Evolutionary conservation across 2,329 filamentous ascomycete species (phyloP), one percentile per base, ranked within the genome.

Genomic region (Xylariaceae sp.): DNA sequence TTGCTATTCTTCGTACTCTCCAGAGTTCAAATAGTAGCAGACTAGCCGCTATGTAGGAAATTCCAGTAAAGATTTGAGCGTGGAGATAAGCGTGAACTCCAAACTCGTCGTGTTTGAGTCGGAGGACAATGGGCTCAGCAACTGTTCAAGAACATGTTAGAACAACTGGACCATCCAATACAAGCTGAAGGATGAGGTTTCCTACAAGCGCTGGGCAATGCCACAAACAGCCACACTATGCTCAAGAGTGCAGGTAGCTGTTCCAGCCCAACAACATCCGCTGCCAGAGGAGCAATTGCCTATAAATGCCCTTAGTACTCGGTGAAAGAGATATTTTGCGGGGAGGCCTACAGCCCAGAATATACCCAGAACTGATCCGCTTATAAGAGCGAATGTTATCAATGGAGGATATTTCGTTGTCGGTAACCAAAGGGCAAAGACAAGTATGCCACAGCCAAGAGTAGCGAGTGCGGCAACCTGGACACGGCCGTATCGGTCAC

Each of bases 191-290:
- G 21, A 24, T 24, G 11, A 7, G 6, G 7, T 24, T 6, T 24
- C 24, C 23, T 39, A 39, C 36, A 39, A 16, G 24, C 23, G 12
- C 36, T 29, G 6, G 36, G 36, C 5, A 39, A n/a, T 26, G 29
- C 36, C 13, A 34, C 16, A 6, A 31, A 39, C 5, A 34, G 24
- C 36, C 36, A 39, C 14, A 33, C 23, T 3, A 29, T 34, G 17
- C 31, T 30, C 9, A 39, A 27, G 9, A 39, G 30, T 11, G 36
- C 27, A 7, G 36, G 31, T 23, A 39, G 16, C 16, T 34, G 24
- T 30, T 34, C 12, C 16, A 39, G 7, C 4, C 36, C 31, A 15
- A 39, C 24, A 17, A 39, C 11, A n/a, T 39, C 36, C 3, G 31
- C 31, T 1, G 36, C 36, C 1, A 39, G 24, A 3, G 36, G 31